Base-by-base conservation (phyloP, 331 rosid genomes). In the Phaseolus coccineus region DNA sequence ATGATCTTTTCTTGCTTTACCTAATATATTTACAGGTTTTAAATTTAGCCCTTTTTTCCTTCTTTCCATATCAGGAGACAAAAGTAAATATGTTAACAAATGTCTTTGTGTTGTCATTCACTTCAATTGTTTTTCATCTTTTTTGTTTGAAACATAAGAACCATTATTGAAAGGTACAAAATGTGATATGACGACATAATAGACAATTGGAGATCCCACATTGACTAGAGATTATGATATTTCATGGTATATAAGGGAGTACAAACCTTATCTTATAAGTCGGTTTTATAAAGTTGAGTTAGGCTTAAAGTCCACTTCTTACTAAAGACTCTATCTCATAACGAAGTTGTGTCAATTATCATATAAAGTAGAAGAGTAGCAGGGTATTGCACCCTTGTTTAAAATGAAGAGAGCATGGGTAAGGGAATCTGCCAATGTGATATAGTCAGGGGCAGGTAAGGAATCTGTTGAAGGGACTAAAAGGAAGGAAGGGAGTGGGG, bases 61-160 rank as follows among this genome's bases (percentile, higher is more conserved):
- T 76, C 55, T 39, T 35, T 47, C 44, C 72, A 16, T 71, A 67
- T 51, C 2, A 40, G 70, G 74, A 55, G 7, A 58, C 66, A 46
- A 10, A 77, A 81, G 30, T 77, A 44, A 62, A 78, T 65, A 55
- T 58, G 56, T 58, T 30, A 76, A 59, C 15, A 64, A 71, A 51
- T 52, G 40, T 37, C 52, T 63, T 52, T 5, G 28, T 51, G 47
- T 80, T 70, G 25, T 53, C 42, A 31, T 71, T 70, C 69, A 53
- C 37, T 70, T 46, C 58, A 44, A 42, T 44, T 44, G 33, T 24
- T 63, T 48, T 69, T 24, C 33, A n/a, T 71, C 55, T 48, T 15
- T 48, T 70, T 28, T 8, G 33, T 68, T 12, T 74, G 37, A 53
- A 56, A 70, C 67, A 46, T 46, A 77, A 31, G 37, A 65, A 28